These are phyloP conservation scores for Heterobasidion annosum DNA, from an alignment of 1,284 basidiomycete species.

Conservation along the genomic window DNA sequence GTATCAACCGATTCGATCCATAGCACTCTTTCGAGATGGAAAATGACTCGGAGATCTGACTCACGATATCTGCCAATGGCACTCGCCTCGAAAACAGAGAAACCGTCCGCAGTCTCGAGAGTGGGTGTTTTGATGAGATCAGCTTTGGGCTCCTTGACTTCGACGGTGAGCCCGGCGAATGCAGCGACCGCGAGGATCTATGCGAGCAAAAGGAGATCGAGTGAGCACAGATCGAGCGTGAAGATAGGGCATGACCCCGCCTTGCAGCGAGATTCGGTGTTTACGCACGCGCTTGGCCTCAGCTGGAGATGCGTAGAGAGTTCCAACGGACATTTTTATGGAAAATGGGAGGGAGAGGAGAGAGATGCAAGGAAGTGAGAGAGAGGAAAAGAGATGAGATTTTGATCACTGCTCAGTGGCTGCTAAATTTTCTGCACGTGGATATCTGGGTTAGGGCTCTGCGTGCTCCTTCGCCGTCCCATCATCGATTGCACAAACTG, in stretches of 20 bases:
- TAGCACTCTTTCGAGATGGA: not conserved
- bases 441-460: conserved; percentile 5
- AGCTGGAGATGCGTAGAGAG: conserved; percentile 6
- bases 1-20: not conserved
- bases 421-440: conserved; percentile 2
- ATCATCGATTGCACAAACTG: not conserved
- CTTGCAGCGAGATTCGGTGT: no score
- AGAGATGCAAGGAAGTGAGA: not conserved
- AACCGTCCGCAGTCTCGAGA: conserved; percentile 72
- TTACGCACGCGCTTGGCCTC: conserved; percentile 13
- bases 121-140: conserved; percentile 79
- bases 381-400: conserved; percentile 3
- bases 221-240: not conserved
- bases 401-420: conserved; percentile 4
- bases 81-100: conserved; percentile 70
- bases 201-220: not conserved
- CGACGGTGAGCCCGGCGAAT: conserved; percentile 60
- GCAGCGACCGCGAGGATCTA: conserved; percentile 73
- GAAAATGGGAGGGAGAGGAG: not conserved
- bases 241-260: not conserved
- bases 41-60: conserved; percentile 46
- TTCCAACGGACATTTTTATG: conserved; percentile 9
- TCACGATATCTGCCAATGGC: conserved; percentile 88
- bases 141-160: conserved; percentile 46
- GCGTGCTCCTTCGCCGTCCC: conserved; percentile 1